phyloP scores from a whole-genome alignment of 1,139 yeast genomes.

The Chernovozyma aurita region DNA sequence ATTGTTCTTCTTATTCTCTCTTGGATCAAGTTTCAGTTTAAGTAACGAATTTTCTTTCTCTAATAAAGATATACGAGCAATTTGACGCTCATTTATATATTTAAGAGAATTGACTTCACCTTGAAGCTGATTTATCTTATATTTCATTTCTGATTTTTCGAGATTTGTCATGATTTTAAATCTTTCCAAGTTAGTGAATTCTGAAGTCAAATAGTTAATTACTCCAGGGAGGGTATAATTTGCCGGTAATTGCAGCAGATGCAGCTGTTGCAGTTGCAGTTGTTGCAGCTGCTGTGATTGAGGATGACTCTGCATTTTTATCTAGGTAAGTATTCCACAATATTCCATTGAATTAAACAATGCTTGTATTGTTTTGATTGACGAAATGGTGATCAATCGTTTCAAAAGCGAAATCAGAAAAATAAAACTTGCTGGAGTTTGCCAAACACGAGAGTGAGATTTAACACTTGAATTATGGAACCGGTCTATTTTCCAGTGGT shows the following conservation, averaged over 20 bases:
- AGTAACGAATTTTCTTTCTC: slow-evolving; percentile 18
- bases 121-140: slow-evolving; percentile 49
- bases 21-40: slow-evolving; percentile 2
- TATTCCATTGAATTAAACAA: too few species aligned
- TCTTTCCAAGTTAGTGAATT: slow-evolving; percentile 55
- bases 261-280: slow-evolving; percentile 12
- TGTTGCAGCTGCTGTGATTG: slow-evolving; percentile 6
- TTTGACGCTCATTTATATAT: slow-evolving; percentile 34
- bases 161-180: slow-evolving; percentile 53
- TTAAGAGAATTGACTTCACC: slow-evolving; percentile 48
- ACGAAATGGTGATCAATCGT: too few species aligned
- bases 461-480: too few species aligned
- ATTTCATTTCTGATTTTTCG: slow-evolving; percentile 54
- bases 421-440: too few species aligned
- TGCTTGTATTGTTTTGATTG: too few species aligned
- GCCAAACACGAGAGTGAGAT: too few species aligned
- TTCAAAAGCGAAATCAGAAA: too few species aligned
- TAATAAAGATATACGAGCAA: slow-evolving; percentile 23
- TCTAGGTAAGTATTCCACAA: too few species aligned
- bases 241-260: slow-evolving; percentile 15
- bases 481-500: too few species aligned
- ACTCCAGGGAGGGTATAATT: slow-evolving; percentile 60
- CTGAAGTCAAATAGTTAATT: slow-evolving; percentile 58
- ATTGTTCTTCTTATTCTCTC: not conserved
- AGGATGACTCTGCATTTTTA: slow-evolving; percentile 1